Base-by-base conservation (phyloP, 2,329 filamentous ascomycete genomes). In the Fusarium torreyae region DNA sequence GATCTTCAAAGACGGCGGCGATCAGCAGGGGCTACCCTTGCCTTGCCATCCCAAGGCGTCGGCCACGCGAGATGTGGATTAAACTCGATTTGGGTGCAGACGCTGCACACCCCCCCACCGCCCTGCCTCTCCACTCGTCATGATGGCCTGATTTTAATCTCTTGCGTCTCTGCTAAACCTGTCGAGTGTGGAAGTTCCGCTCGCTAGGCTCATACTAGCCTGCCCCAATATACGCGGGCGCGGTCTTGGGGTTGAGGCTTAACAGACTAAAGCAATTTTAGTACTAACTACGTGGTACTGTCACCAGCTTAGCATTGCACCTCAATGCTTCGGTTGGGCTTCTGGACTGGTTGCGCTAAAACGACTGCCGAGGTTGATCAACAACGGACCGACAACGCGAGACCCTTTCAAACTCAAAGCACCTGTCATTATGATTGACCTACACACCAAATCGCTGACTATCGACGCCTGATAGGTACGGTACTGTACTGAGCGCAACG, bases 51-150 rank as follows among this genome's bases (percentile, higher is more conserved):
- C 61, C 60, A 72, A 66, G 71, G 63, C 70, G 61, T 63, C 44
- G 74, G 59, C 74, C 74, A 76, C 74, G 74, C 74, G 74, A 76
- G 74, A 75, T 73, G 74, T 74, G 74, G 65, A 64, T 73, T 75
- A 75, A 53, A 48, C 70, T 70, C 66, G 73, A 75, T 75, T 75
- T 42, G 57, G 44, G 55, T 22, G 33, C 51, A 20, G 18, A 56
- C 64, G 20, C 52, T 57, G n/a, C 43, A 55, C 58, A 18, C 58
- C 50, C 59, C 60, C 58, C 34, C 34, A 49, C 61, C 40, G 20
- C 50, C 45, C 54, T 56, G 45, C 52, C 44, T 55, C 57, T 65
- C 69, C 65, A 62, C 74, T 74, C 57, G 66, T 65, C 66, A 75
- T 69, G 68, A 63, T 76, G 74, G 73, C 45, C 70, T 75, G 74